Base-by-base conservation (phyloP, 257 asterid genomes). In the Nicotiana attenuata region DNA sequence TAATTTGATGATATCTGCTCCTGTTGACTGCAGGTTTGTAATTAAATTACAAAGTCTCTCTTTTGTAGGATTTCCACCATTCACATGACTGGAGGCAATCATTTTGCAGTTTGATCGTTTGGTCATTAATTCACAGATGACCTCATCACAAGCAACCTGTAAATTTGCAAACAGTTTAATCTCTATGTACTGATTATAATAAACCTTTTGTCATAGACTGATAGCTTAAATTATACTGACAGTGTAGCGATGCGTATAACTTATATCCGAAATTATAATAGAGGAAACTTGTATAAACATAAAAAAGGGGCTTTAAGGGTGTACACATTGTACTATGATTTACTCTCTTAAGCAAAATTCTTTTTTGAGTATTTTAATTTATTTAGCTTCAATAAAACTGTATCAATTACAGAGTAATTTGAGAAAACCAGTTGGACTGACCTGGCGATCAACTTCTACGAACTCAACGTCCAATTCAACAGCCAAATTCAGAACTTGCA, bases 1-100 rank as follows among this genome's bases (percentile, higher is more conserved):
- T 52, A 92, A 91, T 81, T 92, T 91, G 28, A 91, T 75, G 50
- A 87, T 78, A 66, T 91, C 97, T n/a, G 91, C 94, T 20, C 90
- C 92, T 3, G 86, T 83, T 1, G 89, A 86, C 82, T 92, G 97
- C 83, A 91, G 82, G 15, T 85, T 60, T 35, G 83, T 84, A 4
- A 89, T 84, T 65, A 89, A 77, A 76, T 92, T 82, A 5, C 92
- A 85, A 1, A 92, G 89, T 31, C 83, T 83, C 64, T 92, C 94
- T 41, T 65, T 82, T 16, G 91, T 86, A 3, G 84, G 85, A 35
- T 9, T 63, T 5, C 85, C 88, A 10, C 82, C 84, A 4, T 84
- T 85, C 5, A 91, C 64, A 81, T 87, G 77, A 33, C 84, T 89
- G 4, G 94, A 90, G 24, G 89, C 88, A 22, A 89, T 89, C 57